Percentiles rank a stretch among this genome's conserved stretches.
phyloP scores from a whole-genome alignment of 164 flowering plant genomes.

The Berberis vulgaris region DNA sequence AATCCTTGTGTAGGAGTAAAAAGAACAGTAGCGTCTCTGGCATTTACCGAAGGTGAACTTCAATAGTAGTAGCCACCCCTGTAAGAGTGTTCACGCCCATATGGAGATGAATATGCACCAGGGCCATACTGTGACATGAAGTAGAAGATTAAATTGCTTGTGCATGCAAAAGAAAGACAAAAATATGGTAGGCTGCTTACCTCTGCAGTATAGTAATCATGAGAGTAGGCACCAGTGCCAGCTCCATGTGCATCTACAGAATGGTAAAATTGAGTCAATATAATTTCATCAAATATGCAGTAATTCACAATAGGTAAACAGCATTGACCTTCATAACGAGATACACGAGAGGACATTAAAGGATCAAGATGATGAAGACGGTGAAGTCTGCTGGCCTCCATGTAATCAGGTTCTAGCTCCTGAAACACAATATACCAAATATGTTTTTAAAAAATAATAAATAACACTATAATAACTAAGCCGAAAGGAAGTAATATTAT shows the following conservation, averaged over 20 bases:
- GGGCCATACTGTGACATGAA: constrained; percentile 32
- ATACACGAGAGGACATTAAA: constrained; percentile 24
- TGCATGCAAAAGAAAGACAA: neutral
- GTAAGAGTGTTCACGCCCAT: constrained; percentile 34
- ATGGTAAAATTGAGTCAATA: no score
- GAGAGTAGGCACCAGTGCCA: constrained; percentile 23
- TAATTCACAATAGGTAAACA: no score
- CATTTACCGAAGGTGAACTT: constrained; percentile 20
- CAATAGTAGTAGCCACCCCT: constrained; percentile 51
- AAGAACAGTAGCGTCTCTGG: no score
- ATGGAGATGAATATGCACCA: constrained; percentile 32
- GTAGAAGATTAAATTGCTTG: neutral
- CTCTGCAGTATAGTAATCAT: constrained; percentile 44
- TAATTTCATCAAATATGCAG: no score
- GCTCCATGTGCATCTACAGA: constrained; percentile 32
- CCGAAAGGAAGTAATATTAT: neutral
- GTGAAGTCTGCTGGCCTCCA: constrained; percentile 46
- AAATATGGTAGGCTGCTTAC: constrained; percentile 24
- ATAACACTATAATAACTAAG: no score
- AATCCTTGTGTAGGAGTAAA: no score
- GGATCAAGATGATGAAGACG: constrained; percentile 50
- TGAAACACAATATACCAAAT: constrained; percentile 13
- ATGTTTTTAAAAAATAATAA: neutral
- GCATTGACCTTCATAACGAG: constrained; percentile 30
- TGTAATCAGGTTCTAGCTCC: constrained; percentile 46